Evolutionary conservation across 1,284 basidiomycete genomes (phyloP), one percentile per base, ranked within the genome.

Genomic region (Sanghuangporus weigelae): DNA sequence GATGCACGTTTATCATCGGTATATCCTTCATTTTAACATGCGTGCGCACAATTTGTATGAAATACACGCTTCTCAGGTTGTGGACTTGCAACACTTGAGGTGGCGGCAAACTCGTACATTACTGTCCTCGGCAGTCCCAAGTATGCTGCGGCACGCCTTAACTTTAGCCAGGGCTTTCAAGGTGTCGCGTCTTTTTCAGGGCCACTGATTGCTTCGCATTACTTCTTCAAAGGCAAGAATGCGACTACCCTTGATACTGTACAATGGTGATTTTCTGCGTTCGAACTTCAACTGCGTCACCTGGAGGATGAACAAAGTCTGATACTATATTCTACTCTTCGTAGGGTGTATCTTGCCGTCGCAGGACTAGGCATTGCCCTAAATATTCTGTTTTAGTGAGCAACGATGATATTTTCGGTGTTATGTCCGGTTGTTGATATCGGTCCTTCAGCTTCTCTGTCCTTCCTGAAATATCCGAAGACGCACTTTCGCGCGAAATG

Each of bases 91-190:
- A 83, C 85, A 38, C 76, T 89, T 42, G 86, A 89, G 71, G 86
- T 90, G 23, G 85, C 87, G 0, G 92, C 91, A 63, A 93, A 92
- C 76, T 89, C 87, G 16, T 93, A 93, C 77, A 87, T 93, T 65
- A 76, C 89, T 6, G 83, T 87, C 21, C 76, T 90, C 59, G 88
- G 87, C 44, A 78, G 80, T 6, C 83, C 86, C 26, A 84, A 85
- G 69, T 85, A 87, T 71, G 90, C 91, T 57, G 87, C 89, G 8
- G 86, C 89, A 71, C 83, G 91, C 51, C 80, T 94, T 42, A 91
- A 92, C 71, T 89, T 93, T 71, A 89, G 87, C 59, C 92, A 93
- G 75, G 87, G 88, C 1, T 92, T 90, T 77, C 90, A 93, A 73
- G 90, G 92, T 54, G 78, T 93, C 44, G 90, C 90, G 0, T 85